phyloP scores from a whole-genome alignment of 345 rosid genomes.

The Erodium maritimum region DNA sequence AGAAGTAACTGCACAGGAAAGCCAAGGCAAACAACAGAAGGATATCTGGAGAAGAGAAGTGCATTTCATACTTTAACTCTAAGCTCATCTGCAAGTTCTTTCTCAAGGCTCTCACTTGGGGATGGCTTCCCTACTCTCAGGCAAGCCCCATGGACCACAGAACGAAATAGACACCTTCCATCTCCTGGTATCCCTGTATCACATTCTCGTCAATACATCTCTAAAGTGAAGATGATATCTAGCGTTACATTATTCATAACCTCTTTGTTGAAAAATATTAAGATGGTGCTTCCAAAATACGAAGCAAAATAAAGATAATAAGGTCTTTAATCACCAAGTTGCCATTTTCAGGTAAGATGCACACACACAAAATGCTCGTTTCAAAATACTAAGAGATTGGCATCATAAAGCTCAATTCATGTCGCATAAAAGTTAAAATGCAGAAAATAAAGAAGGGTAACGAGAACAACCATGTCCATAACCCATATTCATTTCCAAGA shows the following conservation, averaged over 20 bases:
- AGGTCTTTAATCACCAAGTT: constrained; percentile 1
- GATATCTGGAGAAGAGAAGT: neutral
- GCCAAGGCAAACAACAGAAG: neutral
- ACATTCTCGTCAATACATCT: neutral
- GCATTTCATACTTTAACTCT: constrained; percentile 33
- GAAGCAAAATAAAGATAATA: neutral
- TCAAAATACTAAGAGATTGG: no score
- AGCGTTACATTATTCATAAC: neutral
- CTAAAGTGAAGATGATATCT: neutral
- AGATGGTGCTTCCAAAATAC: neutral
- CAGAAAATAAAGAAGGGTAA: no score
- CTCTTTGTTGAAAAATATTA: neutral
- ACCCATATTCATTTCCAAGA: constrained; percentile 20
- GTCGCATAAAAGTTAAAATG: neutral
- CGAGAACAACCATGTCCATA: constrained; percentile 18
- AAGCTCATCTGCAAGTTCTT: constrained; percentile 55
- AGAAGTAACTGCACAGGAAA: neutral
- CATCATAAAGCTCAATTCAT: neutral
- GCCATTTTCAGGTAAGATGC: no score
- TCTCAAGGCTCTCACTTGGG: constrained; percentile 39
- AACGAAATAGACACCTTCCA: constrained; percentile 65
- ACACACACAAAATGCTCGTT: no score
- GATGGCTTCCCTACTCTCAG: constrained; percentile 43
- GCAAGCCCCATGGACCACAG: constrained; percentile 46
- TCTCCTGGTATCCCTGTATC: constrained; percentile 51